These are phyloP conservation scores for Tylopilus plumbeoviolaceoides DNA, from an alignment of 768 basidiomycete genomes.

Conservation along the genomic window DNA sequence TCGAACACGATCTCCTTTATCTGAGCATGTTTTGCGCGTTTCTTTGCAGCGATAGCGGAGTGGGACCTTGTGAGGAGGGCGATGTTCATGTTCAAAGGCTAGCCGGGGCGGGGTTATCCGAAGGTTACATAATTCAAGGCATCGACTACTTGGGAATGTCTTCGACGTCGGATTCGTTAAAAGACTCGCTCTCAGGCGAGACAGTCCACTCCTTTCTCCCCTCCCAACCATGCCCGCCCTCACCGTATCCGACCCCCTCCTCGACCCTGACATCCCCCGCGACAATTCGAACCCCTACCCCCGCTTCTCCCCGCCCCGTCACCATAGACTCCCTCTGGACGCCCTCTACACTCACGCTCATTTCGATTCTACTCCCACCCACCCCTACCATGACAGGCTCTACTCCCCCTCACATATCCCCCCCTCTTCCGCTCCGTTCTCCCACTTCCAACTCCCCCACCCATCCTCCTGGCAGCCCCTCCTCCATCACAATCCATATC, in stretches of 20 bases:
- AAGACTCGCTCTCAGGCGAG: conserved; percentile 35
- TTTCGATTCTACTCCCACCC: conserved; percentile 17
- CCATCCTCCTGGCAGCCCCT: conserved; percentile 28
- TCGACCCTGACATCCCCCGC: conserved; percentile 6
- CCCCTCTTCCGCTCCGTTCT: conserved; percentile 24
- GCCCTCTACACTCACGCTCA: conserved; percentile 19
- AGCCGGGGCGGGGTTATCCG: conserved; percentile 17
- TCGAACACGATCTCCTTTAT: conserved; percentile 83
- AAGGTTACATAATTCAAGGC: conserved; percentile 22
- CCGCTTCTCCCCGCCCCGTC: conserved; percentile 17
- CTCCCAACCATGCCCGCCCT: conserved; percentile 30
- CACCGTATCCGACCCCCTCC: conserved; percentile 10
- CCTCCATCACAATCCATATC: conserved; percentile 42
- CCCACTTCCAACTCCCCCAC: conserved; percentile 23
- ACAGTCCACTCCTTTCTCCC: conserved; percentile 21
- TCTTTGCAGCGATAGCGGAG: conserved; percentile 61
- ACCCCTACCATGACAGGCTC: conserved; percentile 16
- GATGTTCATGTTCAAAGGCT: conserved; percentile 39
- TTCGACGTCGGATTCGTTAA: conserved; percentile 26
- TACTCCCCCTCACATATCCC: conserved; percentile 10
- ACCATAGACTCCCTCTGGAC: conserved; percentile 16
- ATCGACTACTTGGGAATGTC: conserved; percentile 28
- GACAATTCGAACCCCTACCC: conserved; percentile 20
- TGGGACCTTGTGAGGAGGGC: conserved; percentile 60
- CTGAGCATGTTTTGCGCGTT: conserved; percentile 59